These are phyloP conservation scores for Phyllosticta citribraziliensis DNA, from an alignment of 2,329 filamentous ascomycete genomes.

Conservation along the genomic window DNA sequence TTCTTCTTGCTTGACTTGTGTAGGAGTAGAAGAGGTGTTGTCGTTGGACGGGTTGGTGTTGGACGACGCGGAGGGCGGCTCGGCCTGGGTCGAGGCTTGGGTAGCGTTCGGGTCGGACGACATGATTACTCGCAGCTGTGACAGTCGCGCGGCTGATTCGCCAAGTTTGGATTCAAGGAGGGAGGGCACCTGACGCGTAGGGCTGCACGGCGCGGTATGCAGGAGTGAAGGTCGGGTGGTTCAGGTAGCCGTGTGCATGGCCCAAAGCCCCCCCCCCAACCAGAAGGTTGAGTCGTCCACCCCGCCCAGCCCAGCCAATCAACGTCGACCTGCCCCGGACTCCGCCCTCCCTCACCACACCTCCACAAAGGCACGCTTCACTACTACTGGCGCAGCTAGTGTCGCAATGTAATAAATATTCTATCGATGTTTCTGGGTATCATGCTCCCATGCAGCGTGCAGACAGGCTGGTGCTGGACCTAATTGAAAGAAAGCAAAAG, in stretches of 20 bases:
- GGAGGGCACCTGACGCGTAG: conserved; percentile 10
- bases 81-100: not conserved
- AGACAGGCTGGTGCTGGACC: not conserved
- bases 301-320: not conserved
- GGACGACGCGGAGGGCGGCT: not conserved
- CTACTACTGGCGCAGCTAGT: not conserved
- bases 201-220: conserved; percentile 6
- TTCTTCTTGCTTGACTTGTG: conserved; percentile 21
- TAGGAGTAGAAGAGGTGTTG: not conserved
- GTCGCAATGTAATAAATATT: not conserved
- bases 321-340: not conserved
- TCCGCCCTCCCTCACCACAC: not conserved
- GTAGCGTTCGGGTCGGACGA: not conserved
- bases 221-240: conserved; percentile 1
- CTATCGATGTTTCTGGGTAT: conserved; percentile 9
- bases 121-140: not conserved
- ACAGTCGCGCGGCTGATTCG: conserved; percentile 7
- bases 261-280: not conserved
- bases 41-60: conserved; percentile 4
- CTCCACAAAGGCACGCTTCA: no score
- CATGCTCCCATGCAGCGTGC: conserved; percentile 1
- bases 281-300: conserved; percentile 2
- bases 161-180: not conserved
- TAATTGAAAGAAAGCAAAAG: not conserved
- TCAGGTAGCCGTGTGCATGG: not conserved